Evolutionary conservation across 768 basidiomycete genomes (phyloP).

Genomic region (Lactarius trivialis): DNA sequence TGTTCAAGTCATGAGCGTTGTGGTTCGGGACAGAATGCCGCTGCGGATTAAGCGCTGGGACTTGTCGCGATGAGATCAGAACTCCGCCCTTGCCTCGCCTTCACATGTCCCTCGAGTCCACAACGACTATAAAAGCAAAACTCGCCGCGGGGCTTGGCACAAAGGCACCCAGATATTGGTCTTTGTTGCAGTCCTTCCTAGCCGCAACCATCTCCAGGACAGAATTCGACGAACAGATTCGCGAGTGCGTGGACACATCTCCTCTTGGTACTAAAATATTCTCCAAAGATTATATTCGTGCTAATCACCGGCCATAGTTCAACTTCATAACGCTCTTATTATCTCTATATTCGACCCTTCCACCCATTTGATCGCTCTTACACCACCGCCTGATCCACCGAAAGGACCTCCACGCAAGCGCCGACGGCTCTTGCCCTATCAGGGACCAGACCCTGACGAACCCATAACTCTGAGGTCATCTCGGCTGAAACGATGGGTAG

Average conservation of each 20-base stretch:
- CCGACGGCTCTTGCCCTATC: slow-evolving; percentile 61
- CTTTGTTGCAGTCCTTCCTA: slow-evolving; percentile 58
- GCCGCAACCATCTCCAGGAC: slow-evolving; percentile 59
- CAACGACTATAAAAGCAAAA: slow-evolving; percentile 64
- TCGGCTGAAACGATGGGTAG: slow-evolving; percentile 67
- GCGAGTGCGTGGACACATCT: slow-evolving; percentile 53
- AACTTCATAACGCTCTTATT: slow-evolving; percentile 77
- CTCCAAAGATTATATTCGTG: background rate
- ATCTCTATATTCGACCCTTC: slow-evolving; percentile 81
- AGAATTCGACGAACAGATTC: slow-evolving; percentile 71
- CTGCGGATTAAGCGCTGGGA: background rate
- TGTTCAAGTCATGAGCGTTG: slow-evolving; percentile 20
- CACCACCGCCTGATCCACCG: slow-evolving; percentile 55
- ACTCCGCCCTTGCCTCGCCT: background rate
- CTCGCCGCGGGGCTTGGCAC: slow-evolving; percentile 54
- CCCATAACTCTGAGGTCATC: slow-evolving; percentile 51
- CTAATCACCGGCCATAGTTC: slow-evolving; percentile 38
- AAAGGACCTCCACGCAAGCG: slow-evolving; percentile 65
- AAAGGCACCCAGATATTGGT: slow-evolving; percentile 56
- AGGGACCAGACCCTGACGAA: slow-evolving; percentile 52
- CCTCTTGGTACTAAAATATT: slow-evolving; percentile 36
- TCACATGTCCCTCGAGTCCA: slow-evolving; percentile 71
- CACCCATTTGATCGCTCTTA: slow-evolving; percentile 58
- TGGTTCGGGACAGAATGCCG: slow-evolving; percentile 1
- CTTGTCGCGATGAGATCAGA: slow-evolving; percentile 2